A percentile compares a stretch with the other conserved stretches of the same genome.
These are phyloP conservation scores for Kockovaella imperatae DNA, from an alignment of 768 basidiomycete genomes.

Conservation along the genomic window DNA sequence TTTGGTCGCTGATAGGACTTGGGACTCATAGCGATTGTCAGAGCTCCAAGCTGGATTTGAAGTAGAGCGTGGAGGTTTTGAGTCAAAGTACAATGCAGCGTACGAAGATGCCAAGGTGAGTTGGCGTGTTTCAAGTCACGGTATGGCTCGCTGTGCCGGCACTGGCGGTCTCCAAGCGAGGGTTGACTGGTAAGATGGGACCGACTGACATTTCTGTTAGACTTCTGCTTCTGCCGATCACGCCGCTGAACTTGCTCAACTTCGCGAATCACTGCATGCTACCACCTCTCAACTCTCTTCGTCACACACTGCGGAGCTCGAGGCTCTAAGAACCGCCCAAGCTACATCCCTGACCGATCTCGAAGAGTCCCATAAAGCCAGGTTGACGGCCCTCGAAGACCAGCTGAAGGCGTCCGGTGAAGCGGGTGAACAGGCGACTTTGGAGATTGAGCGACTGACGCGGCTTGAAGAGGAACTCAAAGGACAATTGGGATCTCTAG, in stretches of 20 bases:
- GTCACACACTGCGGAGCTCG: conserved; percentile 23
- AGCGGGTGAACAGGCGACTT: background rate
- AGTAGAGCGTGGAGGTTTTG: too few species aligned
- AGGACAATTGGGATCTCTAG: background rate
- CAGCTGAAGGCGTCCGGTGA: background rate
- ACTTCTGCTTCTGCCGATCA: conserved; percentile 14
- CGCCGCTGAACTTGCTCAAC: conserved; percentile 14
- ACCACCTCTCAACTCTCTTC: conserved; percentile 15
- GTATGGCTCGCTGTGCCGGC: background rate
- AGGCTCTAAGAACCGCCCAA: conserved; percentile 14
- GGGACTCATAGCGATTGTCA: too few species aligned
- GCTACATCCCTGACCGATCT: conserved; percentile 11
- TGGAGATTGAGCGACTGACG: background rate
- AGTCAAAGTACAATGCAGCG: too few species aligned
- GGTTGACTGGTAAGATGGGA: background rate
- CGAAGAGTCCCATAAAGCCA: conserved; percentile 7
- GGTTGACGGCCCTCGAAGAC: background rate
- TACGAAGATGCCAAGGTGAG: too few species aligned
- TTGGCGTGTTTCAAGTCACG: too few species aligned
- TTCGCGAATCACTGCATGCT: conserved; percentile 15
- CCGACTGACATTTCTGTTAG: background rate
- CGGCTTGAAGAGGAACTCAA: background rate
- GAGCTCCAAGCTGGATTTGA: too few species aligned
- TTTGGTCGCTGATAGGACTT: too few species aligned
- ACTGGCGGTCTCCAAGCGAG: background rate